Evolutionary conservation across 768 basidiomycete species (phyloP).

Genomic region (Suillus brevipes): DNA sequence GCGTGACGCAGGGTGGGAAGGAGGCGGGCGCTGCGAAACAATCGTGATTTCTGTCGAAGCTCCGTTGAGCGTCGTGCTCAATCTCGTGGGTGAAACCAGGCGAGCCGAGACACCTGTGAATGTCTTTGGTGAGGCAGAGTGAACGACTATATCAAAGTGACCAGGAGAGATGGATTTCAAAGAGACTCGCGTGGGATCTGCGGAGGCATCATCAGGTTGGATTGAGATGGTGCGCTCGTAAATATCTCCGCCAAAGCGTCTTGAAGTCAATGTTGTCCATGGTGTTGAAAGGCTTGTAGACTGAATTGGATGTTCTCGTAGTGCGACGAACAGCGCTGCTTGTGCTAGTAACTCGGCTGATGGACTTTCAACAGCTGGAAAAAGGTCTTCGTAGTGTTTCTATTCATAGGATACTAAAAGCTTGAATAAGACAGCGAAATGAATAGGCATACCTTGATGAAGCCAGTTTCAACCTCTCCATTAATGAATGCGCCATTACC

Average conservation of each 20-base stretch:
- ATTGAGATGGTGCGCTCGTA: conserved; percentile 63
- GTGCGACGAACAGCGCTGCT: conserved; percentile 72
- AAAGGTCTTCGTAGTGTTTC: conserved; percentile 85
- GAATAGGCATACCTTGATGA: conserved; percentile 60
- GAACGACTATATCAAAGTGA: conserved; percentile 55
- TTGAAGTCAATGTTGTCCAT: conserved; percentile 69
- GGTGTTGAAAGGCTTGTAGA: conserved; percentile 44
- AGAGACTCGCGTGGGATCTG: conserved; percentile 38
- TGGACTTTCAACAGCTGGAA: conserved; percentile 63
- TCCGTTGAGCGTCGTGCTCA: conserved; percentile 55
- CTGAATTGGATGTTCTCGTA: conserved; percentile 54
- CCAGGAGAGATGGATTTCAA: conserved; percentile 44
- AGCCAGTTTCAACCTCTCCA: conserved; percentile 88
- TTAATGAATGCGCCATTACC: conserved; percentile 74
- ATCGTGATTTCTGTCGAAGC: conserved; percentile 61
- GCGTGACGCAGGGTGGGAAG: conserved; percentile 52
- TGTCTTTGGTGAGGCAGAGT: conserved; percentile 26
- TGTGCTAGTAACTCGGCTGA: conserved; percentile 69
- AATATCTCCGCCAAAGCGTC: conserved; percentile 76
- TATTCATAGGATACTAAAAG: conserved; percentile 29
- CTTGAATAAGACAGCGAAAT: conserved; percentile 1
- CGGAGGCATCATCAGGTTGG: conserved; percentile 52
- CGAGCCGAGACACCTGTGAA: conserved; percentile 58
- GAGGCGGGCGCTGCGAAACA: conserved; percentile 65
- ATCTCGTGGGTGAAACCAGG: conserved; percentile 51